Evolutionary conservation across 2,329 filamentous ascomycete species (phyloP).

Genomic region (Didymella glomerata): DNA sequence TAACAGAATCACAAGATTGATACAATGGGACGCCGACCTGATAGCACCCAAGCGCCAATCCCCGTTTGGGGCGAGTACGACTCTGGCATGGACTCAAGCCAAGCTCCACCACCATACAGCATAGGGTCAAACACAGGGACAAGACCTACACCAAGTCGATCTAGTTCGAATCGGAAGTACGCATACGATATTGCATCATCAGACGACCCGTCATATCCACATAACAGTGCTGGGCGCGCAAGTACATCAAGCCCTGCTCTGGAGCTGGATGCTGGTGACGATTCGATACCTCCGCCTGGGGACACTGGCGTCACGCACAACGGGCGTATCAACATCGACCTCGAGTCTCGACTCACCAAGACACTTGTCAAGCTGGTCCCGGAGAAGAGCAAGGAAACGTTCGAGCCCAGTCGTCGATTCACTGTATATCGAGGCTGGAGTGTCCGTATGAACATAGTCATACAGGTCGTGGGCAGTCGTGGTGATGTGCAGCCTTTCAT

Average conservation of each 20-base stretch:
- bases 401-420: constrained; percentile 17
- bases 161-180: background rate
- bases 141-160: constrained; percentile 1
- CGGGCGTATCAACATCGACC: constrained; percentile 39
- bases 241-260: constrained; percentile 1
- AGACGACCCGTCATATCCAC: background rate
- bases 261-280: constrained; percentile 5
- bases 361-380: constrained; percentile 33
- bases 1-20: background rate
- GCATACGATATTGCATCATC: background rate
- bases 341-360: constrained; percentile 33
- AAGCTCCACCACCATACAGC: constrained; percentile 15
- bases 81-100: background rate
- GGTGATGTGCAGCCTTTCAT: constrained; percentile 69
- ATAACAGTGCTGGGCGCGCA: background rate
- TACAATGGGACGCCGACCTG: constrained; percentile 1
- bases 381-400: constrained; percentile 14
- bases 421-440: constrained; percentile 12
- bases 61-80: constrained; percentile 16
- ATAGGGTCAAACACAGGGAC: background rate
- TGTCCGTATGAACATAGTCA: constrained; percentile 59
- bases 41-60: constrained; percentile 9
- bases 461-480: constrained; percentile 63
- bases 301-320: constrained; percentile 30
- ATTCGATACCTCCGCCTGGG: constrained; percentile 21